Evolutionary conservation across 257 asterid species (phyloP).

Genomic region (Petunia axillaris): DNA sequence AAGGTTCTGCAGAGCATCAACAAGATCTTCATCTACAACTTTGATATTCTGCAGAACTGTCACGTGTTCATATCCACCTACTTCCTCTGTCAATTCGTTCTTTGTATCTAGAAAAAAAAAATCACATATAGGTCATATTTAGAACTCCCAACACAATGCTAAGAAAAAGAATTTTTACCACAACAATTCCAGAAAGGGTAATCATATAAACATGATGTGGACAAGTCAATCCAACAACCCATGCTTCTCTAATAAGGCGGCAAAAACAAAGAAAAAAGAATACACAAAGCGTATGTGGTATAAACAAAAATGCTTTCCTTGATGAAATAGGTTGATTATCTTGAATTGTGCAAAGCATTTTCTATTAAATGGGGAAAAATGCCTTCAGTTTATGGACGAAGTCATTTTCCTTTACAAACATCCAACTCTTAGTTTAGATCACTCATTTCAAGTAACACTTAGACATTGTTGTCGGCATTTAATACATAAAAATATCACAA

Average conservation of each 20-base stretch:
- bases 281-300: neutral
- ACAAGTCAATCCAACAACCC: slow-evolving; percentile 18
- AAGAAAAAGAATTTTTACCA: neutral
- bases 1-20: slow-evolving; percentile 72
- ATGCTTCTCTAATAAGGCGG: neutral
- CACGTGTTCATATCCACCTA: slow-evolving; percentile 94
- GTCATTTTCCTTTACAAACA: neutral
- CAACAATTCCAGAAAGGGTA: neutral
- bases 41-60: slow-evolving; percentile 69
- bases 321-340: neutral
- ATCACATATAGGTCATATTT: slow-evolving; percentile 22
- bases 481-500: neutral
- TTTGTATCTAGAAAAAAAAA: slow-evolving; percentile 65
- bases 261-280: neutral
- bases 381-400: neutral
- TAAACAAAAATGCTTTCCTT: neutral
- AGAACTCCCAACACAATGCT: neutral
- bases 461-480: neutral
- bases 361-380: slow-evolving; percentile 3
- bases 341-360: neutral
- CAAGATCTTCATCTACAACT: slow-evolving; percentile 83
- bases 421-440: slow-evolving; percentile 16
- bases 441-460: neutral
- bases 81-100: slow-evolving; percentile 81
- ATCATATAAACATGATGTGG: neutral